Evolutionary conservation across 495 filamentous ascomycete species (phyloP).

Genomic region (Aspergillus steynii): DNA sequence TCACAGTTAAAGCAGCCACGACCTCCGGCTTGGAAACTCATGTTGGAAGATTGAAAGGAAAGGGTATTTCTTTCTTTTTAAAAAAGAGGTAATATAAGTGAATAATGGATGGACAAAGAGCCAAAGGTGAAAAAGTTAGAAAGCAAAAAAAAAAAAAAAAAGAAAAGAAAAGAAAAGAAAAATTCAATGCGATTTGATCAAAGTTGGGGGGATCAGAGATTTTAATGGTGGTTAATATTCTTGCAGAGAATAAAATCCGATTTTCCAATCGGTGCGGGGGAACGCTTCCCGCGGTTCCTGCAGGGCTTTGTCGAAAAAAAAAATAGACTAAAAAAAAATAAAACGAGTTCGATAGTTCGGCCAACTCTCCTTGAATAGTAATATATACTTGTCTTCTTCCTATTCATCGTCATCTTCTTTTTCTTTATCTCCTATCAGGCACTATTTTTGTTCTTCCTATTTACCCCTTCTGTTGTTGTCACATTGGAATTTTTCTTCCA

Average conservation of each 20-base stretch:
- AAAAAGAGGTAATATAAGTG: not conserved
- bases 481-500: not conserved
- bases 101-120: not conserved
- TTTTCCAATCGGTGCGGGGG: slow-evolving; percentile 32
- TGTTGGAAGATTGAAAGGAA: slow-evolving; percentile 26
- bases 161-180: not conserved
- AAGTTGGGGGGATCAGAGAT: slow-evolving; percentile 21
- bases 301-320: slow-evolving; percentile 6
- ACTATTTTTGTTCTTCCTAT: not conserved
- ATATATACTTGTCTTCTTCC: no score
- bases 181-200: slow-evolving; percentile 4
- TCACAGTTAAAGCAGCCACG: slow-evolving; percentile 82
- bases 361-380: not conserved
- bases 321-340: no score
- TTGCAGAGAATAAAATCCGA: slow-evolving; percentile 25
- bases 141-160: not conserved
- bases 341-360: not conserved
- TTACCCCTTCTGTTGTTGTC: not conserved
- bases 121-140: not conserved
- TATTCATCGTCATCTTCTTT: no score
- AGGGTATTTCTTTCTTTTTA: not conserved
- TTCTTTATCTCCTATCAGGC: not conserved
- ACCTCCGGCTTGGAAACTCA: slow-evolving; percentile 53
- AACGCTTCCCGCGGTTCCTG: slow-evolving; percentile 32
- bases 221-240: slow-evolving; percentile 20